Conservation (phyloP, 257 asterid species). For the Jasminum sambac region DNA sequence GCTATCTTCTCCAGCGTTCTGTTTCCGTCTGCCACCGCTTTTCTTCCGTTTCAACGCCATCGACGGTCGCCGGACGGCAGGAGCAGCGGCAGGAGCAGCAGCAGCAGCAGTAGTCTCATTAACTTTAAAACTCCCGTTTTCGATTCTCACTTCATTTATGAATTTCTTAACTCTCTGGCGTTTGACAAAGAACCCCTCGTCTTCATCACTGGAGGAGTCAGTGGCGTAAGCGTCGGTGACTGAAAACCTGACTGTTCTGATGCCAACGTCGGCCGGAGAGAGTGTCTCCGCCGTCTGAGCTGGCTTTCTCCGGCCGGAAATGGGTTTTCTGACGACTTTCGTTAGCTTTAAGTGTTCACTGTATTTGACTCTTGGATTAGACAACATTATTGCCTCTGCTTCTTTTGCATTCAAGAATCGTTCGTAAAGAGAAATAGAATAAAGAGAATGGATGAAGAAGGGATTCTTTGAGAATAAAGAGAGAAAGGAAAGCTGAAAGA, state of each 20-base stretch:
- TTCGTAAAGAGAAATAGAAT: constrained; percentile 41
- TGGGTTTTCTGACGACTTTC: constrained; percentile 27
- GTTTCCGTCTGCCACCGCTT: constrained; percentile 12
- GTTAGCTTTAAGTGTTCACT: constrained; percentile 48
- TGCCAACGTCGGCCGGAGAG: not conserved
- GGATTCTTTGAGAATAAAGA: constrained; percentile 47
- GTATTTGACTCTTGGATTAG: constrained; percentile 43
- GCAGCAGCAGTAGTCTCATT: constrained; percentile 7
- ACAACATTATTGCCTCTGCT: constrained; percentile 31
- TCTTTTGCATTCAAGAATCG: constrained; percentile 2
- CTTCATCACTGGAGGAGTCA: constrained; percentile 84
- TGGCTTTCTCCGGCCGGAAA: constrained; percentile 20
- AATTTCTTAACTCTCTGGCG: constrained; percentile 55
- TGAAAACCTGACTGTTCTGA: constrained; percentile 50
- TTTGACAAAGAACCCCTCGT: constrained; percentile 12
- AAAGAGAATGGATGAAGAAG: constrained; percentile 5
- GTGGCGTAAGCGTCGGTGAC: constrained; percentile 87
- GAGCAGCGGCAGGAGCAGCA: not conserved
- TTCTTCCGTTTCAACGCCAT: constrained; percentile 28
- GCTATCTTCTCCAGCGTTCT: constrained; percentile 1
- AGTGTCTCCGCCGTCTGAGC: constrained; percentile 21
- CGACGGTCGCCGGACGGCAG: constrained; percentile 19
- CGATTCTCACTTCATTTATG: constrained; percentile 55
- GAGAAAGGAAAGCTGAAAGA: constrained; percentile 37
- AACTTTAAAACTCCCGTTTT: too few relatives aligned